Evolutionary conservation across 257 asterid genomes (phyloP).

Genomic region (Solanum piurae): DNA sequence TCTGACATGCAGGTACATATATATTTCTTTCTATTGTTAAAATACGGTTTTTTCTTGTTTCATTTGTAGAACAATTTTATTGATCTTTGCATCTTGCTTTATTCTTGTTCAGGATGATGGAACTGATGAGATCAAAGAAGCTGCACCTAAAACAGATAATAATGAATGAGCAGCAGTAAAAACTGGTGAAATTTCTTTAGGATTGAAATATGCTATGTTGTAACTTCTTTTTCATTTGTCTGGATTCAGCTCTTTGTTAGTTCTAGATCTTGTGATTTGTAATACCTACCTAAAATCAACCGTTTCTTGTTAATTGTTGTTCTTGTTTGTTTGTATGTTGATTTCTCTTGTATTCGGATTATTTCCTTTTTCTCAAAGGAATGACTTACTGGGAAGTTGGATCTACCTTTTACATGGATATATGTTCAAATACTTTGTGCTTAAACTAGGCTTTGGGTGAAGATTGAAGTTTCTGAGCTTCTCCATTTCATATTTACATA

Average conservation of each 20-base stretch:
- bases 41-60: not conserved
- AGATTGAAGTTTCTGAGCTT: not conserved
- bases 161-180: constrained; percentile 36
- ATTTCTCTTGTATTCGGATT: not conserved
- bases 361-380: constrained; percentile 9
- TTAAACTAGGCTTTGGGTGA: not conserved
- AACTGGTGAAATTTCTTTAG: constrained; percentile 17
- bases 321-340: not conserved
- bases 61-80: not conserved
- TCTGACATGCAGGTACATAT: constrained; percentile 76
- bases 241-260: constrained; percentile 4
- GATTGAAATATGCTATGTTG: constrained; percentile 15
- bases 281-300: not conserved
- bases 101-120: constrained; percentile 59
- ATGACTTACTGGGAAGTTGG: not conserved
- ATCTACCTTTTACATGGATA: not conserved
- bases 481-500: not conserved
- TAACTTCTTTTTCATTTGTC: constrained; percentile 6
- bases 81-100: not conserved
- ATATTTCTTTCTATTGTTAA: not conserved
- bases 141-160: constrained; percentile 56
- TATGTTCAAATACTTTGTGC: not conserved
- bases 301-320: not conserved
- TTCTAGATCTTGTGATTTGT: constrained; percentile 6
- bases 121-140: constrained; percentile 76